A percentile compares a stretch with the other conserved stretches of the same genome.
phyloP scores from a whole-genome alignment of 345 rosid genomes.

The Toxicodendron radicans region DNA sequence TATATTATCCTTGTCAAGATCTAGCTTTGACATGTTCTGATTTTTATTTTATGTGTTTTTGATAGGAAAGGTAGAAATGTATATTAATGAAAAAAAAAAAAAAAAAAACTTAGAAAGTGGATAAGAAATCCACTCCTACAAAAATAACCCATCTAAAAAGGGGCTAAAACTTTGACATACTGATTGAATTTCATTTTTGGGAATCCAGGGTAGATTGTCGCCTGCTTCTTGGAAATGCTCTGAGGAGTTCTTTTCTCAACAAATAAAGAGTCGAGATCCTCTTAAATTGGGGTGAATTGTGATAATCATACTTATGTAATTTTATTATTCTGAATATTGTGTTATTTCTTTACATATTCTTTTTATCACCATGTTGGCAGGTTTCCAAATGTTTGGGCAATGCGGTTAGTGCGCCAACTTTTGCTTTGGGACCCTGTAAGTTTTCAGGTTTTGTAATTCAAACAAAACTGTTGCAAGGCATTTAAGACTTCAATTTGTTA shows the following conservation, averaged over 20 bases:
- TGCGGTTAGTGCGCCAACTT: conserved; percentile 81
- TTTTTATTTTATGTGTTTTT: not conserved
- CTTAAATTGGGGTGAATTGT: conserved; percentile 70
- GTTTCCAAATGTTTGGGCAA: conserved; percentile 79
- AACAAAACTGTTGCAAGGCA: not conserved
- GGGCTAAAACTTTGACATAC: not conserved
- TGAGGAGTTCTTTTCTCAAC: conserved; percentile 73
- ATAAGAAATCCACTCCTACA: too few species aligned
- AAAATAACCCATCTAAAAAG: too few species aligned
- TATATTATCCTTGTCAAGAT: not conserved
- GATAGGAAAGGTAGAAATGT: too few species aligned
- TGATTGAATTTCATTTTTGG: conserved; percentile 9
- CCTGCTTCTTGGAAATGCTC: conserved; percentile 98
- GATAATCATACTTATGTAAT: conserved; percentile 2
- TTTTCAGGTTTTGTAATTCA: conserved; percentile 20
- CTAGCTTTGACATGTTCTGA: conserved; percentile 9
- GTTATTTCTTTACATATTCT: conserved; percentile 2
- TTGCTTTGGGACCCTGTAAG: conserved; percentile 89
- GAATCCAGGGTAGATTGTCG: conserved; percentile 60
- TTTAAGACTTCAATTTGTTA: conserved; percentile 7
- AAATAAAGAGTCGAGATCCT: conserved; percentile 89
- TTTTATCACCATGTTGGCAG: conserved; percentile 37
- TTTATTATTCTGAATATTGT: not conserved
- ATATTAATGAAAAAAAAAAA: too few species aligned
- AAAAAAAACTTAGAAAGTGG: too few species aligned